Evolutionary conservation across 306 rosid species (phyloP).

Genomic region (Cicer judaicum): DNA sequence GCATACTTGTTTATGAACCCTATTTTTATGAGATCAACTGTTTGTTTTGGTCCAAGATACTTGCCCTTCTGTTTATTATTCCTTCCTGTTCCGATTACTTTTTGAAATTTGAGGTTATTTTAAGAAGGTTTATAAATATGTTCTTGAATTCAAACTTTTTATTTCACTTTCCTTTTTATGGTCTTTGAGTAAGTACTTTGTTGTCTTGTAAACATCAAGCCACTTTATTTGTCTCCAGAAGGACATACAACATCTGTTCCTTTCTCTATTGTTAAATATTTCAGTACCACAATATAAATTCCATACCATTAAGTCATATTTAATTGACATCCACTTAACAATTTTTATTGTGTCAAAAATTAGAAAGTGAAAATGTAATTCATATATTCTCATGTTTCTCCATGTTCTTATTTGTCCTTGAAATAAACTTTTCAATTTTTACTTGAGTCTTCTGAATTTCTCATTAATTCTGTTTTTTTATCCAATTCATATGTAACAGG

Average conservation of each 20-base stretch:
- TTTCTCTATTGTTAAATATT: constrained; percentile 36
- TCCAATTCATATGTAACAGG: constrained; percentile 58
- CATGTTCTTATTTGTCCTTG: constrained; percentile 32
- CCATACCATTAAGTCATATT: background rate
- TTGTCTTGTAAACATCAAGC: constrained; percentile 14
- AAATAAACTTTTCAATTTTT: constrained; percentile 32
- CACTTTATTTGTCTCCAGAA: constrained; percentile 28
- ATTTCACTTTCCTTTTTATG: constrained; percentile 3
- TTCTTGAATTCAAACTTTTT: constrained; percentile 25
- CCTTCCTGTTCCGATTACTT: constrained; percentile 22
- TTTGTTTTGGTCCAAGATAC: constrained; percentile 33
- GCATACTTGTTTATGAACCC: constrained; percentile 19
- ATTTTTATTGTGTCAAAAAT: constrained; percentile 29
- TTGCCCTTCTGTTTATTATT: background rate
- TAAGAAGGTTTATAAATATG: constrained; percentile 21
- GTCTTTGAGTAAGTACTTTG: constrained; percentile 28
- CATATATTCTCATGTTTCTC: constrained; percentile 12
- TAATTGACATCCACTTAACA: constrained; percentile 14
- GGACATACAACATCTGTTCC: constrained; percentile 18
- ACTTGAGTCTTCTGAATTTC: constrained; percentile 20
- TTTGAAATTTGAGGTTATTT: constrained; percentile 16
- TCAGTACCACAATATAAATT: constrained; percentile 16
- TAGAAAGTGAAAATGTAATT: constrained; percentile 33
- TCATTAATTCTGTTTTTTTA: constrained; percentile 25
- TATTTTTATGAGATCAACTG: constrained; percentile 2